Conservation (phyloP, 225 moss, liverwort and hornwort species). For the Pseudisothecium myosuroides region DNA sequence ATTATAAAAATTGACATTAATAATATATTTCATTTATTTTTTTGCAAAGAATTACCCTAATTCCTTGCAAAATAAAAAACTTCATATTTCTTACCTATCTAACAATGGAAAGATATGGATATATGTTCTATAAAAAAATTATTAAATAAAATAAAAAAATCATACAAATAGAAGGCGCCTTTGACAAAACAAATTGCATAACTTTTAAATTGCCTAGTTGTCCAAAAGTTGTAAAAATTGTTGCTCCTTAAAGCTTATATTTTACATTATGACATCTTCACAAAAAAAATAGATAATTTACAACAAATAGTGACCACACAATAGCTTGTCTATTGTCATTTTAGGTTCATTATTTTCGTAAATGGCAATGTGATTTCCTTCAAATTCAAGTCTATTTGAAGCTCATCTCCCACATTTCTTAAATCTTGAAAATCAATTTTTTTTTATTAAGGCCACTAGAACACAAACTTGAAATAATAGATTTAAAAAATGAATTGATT, state of each 20-base stretch:
- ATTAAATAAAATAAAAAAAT: background rate
- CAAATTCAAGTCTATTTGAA: background rate
- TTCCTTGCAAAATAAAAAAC: rapidly evolving
- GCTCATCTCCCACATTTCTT: background rate
- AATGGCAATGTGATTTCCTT: background rate
- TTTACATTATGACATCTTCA: background rate
- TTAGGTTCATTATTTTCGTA: background rate
- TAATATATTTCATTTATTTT: background rate
- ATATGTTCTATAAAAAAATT: background rate
- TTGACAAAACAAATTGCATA: background rate
- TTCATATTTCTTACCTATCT: background rate
- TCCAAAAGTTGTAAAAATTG: background rate
- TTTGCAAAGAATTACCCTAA: background rate
- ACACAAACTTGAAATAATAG: background rate
- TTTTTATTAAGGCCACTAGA: background rate
- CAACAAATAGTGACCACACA: background rate
- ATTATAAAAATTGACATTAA: background rate
- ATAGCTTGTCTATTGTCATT: background rate
- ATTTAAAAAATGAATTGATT: background rate
- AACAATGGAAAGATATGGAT: background rate
- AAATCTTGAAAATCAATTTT: background rate
- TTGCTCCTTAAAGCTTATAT: background rate
- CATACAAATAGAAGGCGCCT: background rate
- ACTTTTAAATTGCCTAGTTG: background rate
- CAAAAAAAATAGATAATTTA: background rate